Evolutionary conservation across 2,329 filamentous ascomycete genomes (phyloP).

Genomic region (Chaetothyriales sp.): DNA sequence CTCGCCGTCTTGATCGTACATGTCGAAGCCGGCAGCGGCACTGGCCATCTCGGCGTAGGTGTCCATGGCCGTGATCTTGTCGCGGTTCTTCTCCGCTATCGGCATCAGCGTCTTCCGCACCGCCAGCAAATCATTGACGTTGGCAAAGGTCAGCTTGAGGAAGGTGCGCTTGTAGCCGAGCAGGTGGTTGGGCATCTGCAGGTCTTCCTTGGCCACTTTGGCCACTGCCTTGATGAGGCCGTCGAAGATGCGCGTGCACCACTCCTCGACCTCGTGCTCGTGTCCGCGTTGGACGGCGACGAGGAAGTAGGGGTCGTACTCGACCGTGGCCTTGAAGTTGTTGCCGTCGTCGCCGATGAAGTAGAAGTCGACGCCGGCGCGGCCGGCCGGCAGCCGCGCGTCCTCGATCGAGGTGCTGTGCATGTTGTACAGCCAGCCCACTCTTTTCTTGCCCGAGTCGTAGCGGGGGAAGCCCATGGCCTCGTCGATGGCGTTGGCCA

Average conservation of each 20-base stretch:
- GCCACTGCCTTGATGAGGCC: conserved; percentile 68
- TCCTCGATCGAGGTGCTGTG: conserved; percentile 80
- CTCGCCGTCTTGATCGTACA: conserved; percentile 94
- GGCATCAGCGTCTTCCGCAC: conserved; percentile 75
- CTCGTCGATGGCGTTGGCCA: conserved; percentile 86
- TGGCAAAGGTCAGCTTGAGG: conserved; percentile 72
- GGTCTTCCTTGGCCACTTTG: conserved; percentile 78
- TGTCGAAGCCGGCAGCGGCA: conserved; percentile 71
- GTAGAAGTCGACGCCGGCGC: conserved; percentile 89
- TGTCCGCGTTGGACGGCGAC: conserved; percentile 77
- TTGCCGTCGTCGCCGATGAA: conserved; percentile 82
- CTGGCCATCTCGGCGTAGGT: conserved; percentile 92
- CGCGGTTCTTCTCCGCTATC: conserved; percentile 90
- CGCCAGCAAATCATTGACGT: conserved; percentile 74
- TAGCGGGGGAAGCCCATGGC: conserved; percentile 86
- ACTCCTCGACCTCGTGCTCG: conserved; percentile 92
- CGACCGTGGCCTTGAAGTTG: conserved; percentile 89
- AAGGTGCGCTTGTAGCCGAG: conserved; percentile 82
- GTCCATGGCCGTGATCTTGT: conserved; percentile 92
- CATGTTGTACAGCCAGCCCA: conserved; percentile 92
- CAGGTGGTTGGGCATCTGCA: conserved; percentile 89
- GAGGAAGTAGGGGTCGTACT: conserved; percentile 94
- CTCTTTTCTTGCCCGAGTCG: conserved; percentile 70
- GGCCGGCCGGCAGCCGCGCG: conserved; percentile 66
- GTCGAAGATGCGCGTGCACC: conserved; percentile 65